phyloP scores from a whole-genome alignment of 1,284 basidiomycete genomes.

The Malassezia furfur region DNA sequence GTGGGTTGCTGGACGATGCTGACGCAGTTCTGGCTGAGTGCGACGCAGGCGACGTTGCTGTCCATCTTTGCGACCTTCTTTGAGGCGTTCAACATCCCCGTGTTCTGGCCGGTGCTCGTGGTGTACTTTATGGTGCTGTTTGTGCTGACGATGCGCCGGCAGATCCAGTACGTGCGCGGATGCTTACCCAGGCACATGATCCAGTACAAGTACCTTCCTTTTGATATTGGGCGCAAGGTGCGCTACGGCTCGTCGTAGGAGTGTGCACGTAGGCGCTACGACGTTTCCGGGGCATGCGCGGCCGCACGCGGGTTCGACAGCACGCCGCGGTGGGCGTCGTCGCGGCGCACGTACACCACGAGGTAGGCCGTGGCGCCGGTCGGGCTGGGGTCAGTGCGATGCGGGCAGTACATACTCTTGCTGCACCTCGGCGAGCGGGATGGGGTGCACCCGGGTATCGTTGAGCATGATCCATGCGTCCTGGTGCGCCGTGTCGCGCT shows the following conservation, averaged over 20 bases:
- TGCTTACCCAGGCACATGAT: constrained; percentile 73
- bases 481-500: constrained; percentile 17
- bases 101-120: constrained; percentile 95
- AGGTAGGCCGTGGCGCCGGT: constrained; percentile 44
- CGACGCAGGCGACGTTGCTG: constrained; percentile 76
- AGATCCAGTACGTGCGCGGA: constrained; percentile 43
- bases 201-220: constrained; percentile 81
- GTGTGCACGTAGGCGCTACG: neutral
- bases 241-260: constrained; percentile 28
- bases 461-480: constrained; percentile 42
- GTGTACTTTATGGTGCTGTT: constrained; percentile 58
- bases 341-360: constrained; percentile 38
- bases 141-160: constrained; percentile 49
- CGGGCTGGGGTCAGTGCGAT: constrained; percentile 17
- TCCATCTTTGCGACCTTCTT: constrained; percentile 55
- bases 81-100: constrained; percentile 74
- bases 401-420: constrained; percentile 25
- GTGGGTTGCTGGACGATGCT: constrained; percentile 52
- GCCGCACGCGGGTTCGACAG: constrained; percentile 11
- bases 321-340: constrained; percentile 14
- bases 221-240: constrained; percentile 75
- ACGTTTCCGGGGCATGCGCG: no score
- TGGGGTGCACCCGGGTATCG: constrained; percentile 26
- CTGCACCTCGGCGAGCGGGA: constrained; percentile 26
- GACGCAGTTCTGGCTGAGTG: constrained; percentile 63